Base-by-base conservation (phyloP, 208 protist genomes). In the Trichomonas tenax region DNA sequence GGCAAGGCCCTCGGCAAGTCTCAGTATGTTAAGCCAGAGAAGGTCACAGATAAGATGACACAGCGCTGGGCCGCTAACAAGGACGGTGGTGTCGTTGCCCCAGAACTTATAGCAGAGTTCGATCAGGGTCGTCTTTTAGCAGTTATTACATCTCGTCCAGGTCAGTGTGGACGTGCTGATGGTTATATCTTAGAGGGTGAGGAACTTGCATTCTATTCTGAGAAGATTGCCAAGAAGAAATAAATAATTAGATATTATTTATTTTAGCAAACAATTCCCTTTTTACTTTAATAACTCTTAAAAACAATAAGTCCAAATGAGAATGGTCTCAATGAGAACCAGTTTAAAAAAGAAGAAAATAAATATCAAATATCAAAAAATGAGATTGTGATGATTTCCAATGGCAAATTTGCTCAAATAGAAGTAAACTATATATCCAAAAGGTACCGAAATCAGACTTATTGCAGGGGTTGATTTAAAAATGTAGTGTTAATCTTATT, bases 171-270 rank as follows among this genome's bases (percentile, higher is more conserved):
- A 48, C 40, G 46, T 49, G 95, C 95, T 51, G 95, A 96, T 86
- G 95, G 95, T 36, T 84, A 84, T 49, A 96, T 96, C 31, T 38
- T 96, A 4, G 95, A 96, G 82, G 95, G 95, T 36, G 95, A 96
- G 48, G 95, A 96, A 86, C 40, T 86, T 14, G 63, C 23, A 23
- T 96, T 96, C 95, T 96, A 96, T 38, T 31, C 31, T 15, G 36
- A 36, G 23, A 36, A 40, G 15, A 41, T 96, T 49, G 36, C 34
- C 4, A 63, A 96, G 58, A 96, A 48, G 49, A 84, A 96, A 86
- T 84, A 86, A 88, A 63, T 95, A 46, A 89, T 84, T 82, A 36
- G 31, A 36, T 82, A 82, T 82, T 82, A 36, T 82, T 34, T 82
- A 36, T 82, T 82, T 82, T 82, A 82, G 15, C 3, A 82, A 21